Percentiles rank a stretch among this genome's conserved stretches.
Evolutionary conservation across 2,329 filamentous ascomycete species (phyloP).

Genomic region (Shiraia sp.): DNA sequence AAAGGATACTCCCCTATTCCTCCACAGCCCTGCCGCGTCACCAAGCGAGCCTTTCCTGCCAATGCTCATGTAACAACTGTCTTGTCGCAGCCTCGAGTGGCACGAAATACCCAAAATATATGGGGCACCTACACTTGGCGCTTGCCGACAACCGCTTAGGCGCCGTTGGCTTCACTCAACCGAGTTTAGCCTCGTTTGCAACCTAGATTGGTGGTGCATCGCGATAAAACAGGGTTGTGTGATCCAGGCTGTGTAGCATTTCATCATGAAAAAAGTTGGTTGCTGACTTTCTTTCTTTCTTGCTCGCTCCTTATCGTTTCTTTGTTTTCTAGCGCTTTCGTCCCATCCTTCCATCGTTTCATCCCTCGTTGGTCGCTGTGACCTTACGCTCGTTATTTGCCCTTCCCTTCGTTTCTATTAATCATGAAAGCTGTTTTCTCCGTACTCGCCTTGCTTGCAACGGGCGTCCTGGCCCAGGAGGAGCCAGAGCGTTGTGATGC

Average conservation of each 20-base stretch:
- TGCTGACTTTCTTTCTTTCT: too few species aligned
- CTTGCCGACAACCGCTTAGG: slow-evolving; percentile 18
- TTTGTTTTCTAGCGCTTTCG: slow-evolving; percentile 5
- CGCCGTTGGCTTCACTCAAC: slow-evolving; percentile 5
- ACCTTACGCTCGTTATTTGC: slow-evolving; percentile 3
- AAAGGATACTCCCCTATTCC: too few species aligned
- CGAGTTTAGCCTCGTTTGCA: slow-evolving; percentile 6
- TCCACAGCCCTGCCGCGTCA: slow-evolving; percentile 5
- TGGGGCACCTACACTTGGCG: slow-evolving; percentile 12
- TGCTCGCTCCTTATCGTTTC: slow-evolving; percentile 2
- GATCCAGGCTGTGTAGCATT: too few species aligned
- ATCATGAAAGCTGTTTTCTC: slow-evolving; percentile 18
- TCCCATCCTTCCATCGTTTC: neutral
- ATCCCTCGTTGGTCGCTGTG: slow-evolving; percentile 1
- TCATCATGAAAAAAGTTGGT: slow-evolving; percentile 8
- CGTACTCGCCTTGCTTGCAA: slow-evolving; percentile 12
- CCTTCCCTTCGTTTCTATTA: neutral
- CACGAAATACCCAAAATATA: slow-evolving; percentile 4
- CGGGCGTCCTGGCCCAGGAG: slow-evolving; percentile 20
- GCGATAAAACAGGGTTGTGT: slow-evolving; percentile 15
- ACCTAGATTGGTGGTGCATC: slow-evolving; percentile 1
- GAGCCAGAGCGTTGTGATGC: slow-evolving; percentile 31
- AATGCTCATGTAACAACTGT: slow-evolving; percentile 11
- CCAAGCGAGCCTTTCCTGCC: slow-evolving; percentile 3
- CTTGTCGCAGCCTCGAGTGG: too few species aligned